Percentiles rank a stretch among this genome's conserved stretches.
These are phyloP conservation scores for Lactarius sanguifluus DNA, from an alignment of 768 basidiomycete genomes.

Conservation along the genomic window DNA sequence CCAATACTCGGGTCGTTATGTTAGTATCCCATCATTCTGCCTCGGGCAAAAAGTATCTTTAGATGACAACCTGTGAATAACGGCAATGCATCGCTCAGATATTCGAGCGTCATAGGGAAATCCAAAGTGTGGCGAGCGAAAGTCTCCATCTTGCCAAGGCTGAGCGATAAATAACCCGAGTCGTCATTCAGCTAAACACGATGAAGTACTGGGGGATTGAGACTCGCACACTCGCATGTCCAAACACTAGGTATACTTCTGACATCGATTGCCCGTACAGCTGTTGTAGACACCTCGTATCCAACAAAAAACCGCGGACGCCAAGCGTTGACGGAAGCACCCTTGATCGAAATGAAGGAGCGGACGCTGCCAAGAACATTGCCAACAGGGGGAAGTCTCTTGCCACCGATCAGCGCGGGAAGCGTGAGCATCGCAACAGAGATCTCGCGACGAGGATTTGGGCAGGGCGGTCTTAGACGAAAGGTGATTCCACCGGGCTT, in stretches of 20 bases:
- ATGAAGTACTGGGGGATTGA: not conserved
- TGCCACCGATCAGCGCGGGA: constrained; percentile 31
- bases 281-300: not conserved
- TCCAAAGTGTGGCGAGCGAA: too few relatives aligned
- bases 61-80: too few relatives aligned
- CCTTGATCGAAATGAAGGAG: not conserved
- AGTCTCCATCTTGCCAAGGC: constrained; percentile 40
- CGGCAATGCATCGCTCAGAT: too few relatives aligned
- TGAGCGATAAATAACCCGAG: constrained; percentile 59
- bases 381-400: constrained; percentile 47
- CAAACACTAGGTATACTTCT: constrained; percentile 56
- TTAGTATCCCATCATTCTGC: too few relatives aligned
- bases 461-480: constrained; percentile 28
- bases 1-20: too few relatives aligned
- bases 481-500: too few relatives aligned
- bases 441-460: not conserved
- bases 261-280: not conserved
- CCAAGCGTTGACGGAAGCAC: constrained; percentile 38
- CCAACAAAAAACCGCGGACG: constrained; percentile 47
- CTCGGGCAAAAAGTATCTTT: too few relatives aligned
- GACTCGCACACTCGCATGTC: constrained; percentile 39
- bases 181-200: not conserved
- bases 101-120: too few relatives aligned
- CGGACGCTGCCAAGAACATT: constrained; percentile 43
- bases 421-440: constrained; percentile 18